phyloP scores from a whole-genome alignment of 805 yeast genomes.

The Ogataea haglerorum region DNA sequence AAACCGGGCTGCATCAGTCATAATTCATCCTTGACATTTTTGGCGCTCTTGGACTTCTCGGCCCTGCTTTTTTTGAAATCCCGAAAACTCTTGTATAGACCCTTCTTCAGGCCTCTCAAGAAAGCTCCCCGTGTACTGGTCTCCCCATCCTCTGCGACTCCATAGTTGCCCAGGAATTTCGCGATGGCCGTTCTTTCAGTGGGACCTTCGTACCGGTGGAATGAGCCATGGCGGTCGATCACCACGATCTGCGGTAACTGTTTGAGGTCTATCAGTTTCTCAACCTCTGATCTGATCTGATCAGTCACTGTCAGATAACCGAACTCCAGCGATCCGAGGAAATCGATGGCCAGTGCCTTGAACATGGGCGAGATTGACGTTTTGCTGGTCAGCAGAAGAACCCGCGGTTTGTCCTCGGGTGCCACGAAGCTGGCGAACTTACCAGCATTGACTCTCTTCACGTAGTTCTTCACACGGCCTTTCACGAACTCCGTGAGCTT shows the following conservation, averaged over 20 bases:
- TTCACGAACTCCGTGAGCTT: constrained; percentile 53
- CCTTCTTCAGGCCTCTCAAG: constrained; percentile 22
- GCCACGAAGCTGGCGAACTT: constrained; percentile 32
- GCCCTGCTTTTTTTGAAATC: constrained; percentile 14
- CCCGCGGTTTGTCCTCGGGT: constrained; percentile 31
- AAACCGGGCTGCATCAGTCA: not conserved
- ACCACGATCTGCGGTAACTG: constrained; percentile 25
- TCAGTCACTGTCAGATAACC: constrained; percentile 39
- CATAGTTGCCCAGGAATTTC: constrained; percentile 31
- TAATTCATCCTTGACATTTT: constrained; percentile 2
- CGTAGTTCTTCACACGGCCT: constrained; percentile 63
- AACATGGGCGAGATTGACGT: constrained; percentile 49
- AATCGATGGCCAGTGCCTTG: constrained; percentile 70
- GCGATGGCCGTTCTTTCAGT: constrained; percentile 32
- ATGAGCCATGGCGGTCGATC: constrained; percentile 19
- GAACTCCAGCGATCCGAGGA: constrained; percentile 47
- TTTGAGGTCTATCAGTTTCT: constrained; percentile 11
- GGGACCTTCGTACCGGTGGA: constrained; percentile 29
- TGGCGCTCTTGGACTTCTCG: constrained; percentile 18
- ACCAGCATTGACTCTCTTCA: constrained; percentile 43
- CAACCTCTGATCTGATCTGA: constrained; percentile 14
- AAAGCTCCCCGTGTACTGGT: constrained; percentile 25
- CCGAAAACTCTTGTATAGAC: constrained; percentile 23
- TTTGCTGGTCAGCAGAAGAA: constrained; percentile 52
- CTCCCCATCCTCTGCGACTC: constrained; percentile 35